Conservation (phyloP, 129 eudicot species). For the Chrysanthemum seticuspe region DNA sequence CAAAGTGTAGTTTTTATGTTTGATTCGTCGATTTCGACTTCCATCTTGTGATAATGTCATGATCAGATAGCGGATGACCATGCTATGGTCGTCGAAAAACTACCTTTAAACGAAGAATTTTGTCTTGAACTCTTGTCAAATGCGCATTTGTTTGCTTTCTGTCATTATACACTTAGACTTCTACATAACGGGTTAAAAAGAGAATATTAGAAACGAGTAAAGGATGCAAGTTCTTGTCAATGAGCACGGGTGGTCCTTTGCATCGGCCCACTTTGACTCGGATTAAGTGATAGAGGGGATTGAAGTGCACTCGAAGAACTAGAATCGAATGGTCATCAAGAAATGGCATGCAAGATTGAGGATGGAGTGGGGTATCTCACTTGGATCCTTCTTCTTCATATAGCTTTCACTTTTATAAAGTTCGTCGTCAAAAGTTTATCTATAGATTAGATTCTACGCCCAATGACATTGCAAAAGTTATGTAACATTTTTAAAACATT, state of each 20-base stretch:
- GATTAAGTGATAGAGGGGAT: constrained; percentile 7
- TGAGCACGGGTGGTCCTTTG: constrained; percentile 7
- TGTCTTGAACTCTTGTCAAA: constrained; percentile 18
- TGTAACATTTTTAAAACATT: no score
- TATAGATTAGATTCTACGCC: neutral
- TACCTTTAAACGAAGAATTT: neutral
- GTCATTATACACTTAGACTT: neutral
- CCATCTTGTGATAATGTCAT: neutral
- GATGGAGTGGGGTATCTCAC: neutral
- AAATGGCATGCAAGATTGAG: constrained; percentile 18
- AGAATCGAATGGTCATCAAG: neutral
- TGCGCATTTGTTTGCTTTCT: neutral
- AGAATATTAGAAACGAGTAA: constrained; percentile 1
- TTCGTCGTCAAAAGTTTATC: neutral
- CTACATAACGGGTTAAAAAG: neutral
- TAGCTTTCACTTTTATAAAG: constrained; percentile 1
- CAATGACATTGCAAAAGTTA: no score
- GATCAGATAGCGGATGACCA: constrained; percentile 10
- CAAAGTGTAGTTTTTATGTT: neutral
- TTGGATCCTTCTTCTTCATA: neutral
- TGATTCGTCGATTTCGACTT: constrained; percentile 3
- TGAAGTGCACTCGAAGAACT: neutral
- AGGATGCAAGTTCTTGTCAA: neutral
- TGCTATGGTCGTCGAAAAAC: constrained; percentile 13
- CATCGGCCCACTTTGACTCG: constrained; percentile 19